Conservation (phyloP, 2,329 filamentous ascomycete species). For the Verticillium klebahnii region DNA sequence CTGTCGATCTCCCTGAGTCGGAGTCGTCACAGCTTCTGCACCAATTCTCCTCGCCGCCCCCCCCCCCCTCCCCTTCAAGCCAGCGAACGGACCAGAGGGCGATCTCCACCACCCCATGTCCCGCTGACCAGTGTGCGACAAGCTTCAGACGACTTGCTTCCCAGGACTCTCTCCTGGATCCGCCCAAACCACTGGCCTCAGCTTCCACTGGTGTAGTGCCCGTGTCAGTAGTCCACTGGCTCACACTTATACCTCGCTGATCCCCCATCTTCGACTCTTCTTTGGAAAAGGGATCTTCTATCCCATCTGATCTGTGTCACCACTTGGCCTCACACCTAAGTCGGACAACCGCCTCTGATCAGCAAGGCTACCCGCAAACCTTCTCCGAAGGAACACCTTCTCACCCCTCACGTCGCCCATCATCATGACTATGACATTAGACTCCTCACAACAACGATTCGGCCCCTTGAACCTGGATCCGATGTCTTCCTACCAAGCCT, state of each 20-base stretch:
- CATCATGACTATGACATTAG: constrained; percentile 93
- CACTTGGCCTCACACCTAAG: constrained; percentile 32
- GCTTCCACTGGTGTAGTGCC: constrained; percentile 21
- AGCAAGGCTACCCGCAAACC: constrained; percentile 31
- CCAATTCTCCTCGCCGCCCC: background rate
- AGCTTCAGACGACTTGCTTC: constrained; percentile 32
- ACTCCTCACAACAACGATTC: constrained; percentile 79
- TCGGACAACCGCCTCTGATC: constrained; percentile 49
- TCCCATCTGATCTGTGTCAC: constrained; percentile 27
- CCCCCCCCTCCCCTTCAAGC: background rate
- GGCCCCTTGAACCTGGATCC: constrained; percentile 75
- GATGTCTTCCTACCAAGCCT: constrained; percentile 61
- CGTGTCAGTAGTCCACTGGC: constrained; percentile 14
- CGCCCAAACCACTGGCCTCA: constrained; percentile 33
- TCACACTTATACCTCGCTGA: constrained; percentile 44
- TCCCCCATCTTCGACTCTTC: constrained; percentile 36
- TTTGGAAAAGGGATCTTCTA: constrained; percentile 23
- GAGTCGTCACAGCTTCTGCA: constrained; percentile 44
- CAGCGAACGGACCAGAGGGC: constrained; percentile 17
- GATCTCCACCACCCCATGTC: constrained; percentile 30
- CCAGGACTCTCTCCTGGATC: constrained; percentile 20
- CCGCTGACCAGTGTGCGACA: constrained; percentile 37
- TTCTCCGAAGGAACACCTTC: constrained; percentile 12
- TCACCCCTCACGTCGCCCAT: constrained; percentile 1
- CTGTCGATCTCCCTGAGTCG: constrained; percentile 50